Conservation (phyloP, 2,329 filamentous ascomycete species). For the Penicillium polonicum region DNA sequence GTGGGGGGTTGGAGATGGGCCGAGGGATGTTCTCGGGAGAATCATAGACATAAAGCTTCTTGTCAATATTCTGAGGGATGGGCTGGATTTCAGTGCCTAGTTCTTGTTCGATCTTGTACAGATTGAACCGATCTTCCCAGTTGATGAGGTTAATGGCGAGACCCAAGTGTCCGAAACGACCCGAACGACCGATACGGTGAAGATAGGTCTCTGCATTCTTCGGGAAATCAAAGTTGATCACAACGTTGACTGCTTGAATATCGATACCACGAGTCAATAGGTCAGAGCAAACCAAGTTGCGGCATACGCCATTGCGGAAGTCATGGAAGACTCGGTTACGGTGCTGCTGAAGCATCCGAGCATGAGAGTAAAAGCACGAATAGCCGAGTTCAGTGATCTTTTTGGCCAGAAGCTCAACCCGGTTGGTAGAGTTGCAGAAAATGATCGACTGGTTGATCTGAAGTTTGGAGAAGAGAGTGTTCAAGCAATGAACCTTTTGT, state of each 20-base stretch:
- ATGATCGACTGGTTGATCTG: conserved; percentile 99
- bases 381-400: conserved; percentile 99
- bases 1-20: conserved; percentile 63
- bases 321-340: conserved; percentile 99
- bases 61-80: conserved; percentile 93
- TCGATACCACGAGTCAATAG: conserved; percentile 97
- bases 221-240: conserved; percentile 99
- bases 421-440: conserved; percentile 99
- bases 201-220: conserved; percentile 99
- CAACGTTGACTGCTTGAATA: conserved; percentile 98
- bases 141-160: conserved; percentile 99
- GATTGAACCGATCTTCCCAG: conserved; percentile 98
- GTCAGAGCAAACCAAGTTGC: conserved; percentile 97
- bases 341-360: conserved; percentile 94
- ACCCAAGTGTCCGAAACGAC: conserved; percentile 94
- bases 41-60: conserved; percentile 97
- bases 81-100: conserved; percentile 95
- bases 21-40: conserved; percentile 92
- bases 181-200: conserved; percentile 95
- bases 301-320: conserved; percentile 95
- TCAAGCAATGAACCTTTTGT: conserved; percentile 97
- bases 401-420: conserved; percentile 94
- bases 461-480: conserved; percentile 97
- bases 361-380: conserved; percentile 99
- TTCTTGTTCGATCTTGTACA: conserved; percentile 98